Percentiles rank a stretch among this genome's conserved stretches.
Evolutionary conservation across 2,329 filamentous ascomycete genomes (phyloP).

Genomic region (Balansia obtecta): DNA sequence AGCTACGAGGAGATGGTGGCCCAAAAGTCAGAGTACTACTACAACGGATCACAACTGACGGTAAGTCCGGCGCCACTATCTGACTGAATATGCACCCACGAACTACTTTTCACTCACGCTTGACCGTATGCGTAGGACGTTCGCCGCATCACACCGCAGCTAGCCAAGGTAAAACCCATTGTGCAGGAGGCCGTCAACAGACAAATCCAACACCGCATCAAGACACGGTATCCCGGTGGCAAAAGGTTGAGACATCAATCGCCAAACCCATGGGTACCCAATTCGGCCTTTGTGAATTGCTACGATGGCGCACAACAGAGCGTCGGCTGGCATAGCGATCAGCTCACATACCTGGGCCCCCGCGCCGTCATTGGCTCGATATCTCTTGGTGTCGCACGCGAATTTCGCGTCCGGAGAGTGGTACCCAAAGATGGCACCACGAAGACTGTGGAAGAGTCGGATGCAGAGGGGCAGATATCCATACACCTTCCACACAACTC

Average conservation of each 20-base stretch:
- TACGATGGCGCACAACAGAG: slow-evolving; percentile 71
- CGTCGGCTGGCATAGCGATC: slow-evolving; percentile 87
- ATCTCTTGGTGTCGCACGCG: slow-evolving; percentile 80
- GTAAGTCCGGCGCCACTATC: slow-evolving; percentile 21
- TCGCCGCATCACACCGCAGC: slow-evolving; percentile 60
- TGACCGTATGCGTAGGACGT: slow-evolving; percentile 44
- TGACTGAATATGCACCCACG: neutral
- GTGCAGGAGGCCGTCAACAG: slow-evolving; percentile 68
- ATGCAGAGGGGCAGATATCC: slow-evolving; percentile 73
- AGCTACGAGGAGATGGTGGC: slow-evolving; percentile 53
- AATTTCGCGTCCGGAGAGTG: slow-evolving; percentile 77
- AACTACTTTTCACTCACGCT: neutral
- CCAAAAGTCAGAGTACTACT: slow-evolving; percentile 72
- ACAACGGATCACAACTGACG: slow-evolving; percentile 66
- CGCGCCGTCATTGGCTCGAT: slow-evolving; percentile 80
- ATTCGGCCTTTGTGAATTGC: slow-evolving; percentile 90
- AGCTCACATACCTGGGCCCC: slow-evolving; percentile 85
- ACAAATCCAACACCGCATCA: slow-evolving; percentile 62
- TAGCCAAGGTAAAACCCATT: slow-evolving; percentile 53
- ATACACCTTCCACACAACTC: slow-evolving; percentile 94
- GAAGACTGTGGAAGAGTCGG: slow-evolving; percentile 31
- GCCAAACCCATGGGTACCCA: slow-evolving; percentile 62
- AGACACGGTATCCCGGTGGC: slow-evolving; percentile 51
- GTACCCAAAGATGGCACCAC: slow-evolving; percentile 42
- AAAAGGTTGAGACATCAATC: slow-evolving; percentile 71